Percentiles rank a stretch among this genome's conserved stretches.
phyloP scores from a whole-genome alignment of 371 early-diverging fungal species.

The Smittium culicis region DNA sequence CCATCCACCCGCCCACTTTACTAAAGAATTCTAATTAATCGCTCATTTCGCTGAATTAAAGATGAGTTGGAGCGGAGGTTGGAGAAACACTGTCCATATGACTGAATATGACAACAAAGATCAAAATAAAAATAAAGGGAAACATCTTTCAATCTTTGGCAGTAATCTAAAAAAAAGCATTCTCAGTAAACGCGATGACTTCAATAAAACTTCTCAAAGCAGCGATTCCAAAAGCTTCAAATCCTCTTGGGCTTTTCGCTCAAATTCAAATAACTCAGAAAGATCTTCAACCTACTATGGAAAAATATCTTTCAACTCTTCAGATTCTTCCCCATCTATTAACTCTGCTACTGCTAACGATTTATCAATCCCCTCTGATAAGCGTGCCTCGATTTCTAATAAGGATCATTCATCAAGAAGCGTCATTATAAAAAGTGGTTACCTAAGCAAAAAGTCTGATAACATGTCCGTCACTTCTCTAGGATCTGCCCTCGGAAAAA shows the following conservation, averaged over 20 bases:
- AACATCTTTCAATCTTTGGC: slow-evolving; percentile 7
- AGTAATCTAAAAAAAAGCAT: slow-evolving; percentile 3
- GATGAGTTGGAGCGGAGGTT: slow-evolving; percentile 9
- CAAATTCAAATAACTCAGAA: background rate
- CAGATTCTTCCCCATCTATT: too few relatives aligned
- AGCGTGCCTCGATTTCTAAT: background rate
- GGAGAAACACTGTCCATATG: background rate
- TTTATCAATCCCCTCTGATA: too few relatives aligned
- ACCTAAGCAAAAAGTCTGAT: slow-evolving; percentile 33
- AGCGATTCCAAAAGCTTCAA: background rate
- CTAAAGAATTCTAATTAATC: too few relatives aligned
- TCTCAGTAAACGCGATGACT: background rate
- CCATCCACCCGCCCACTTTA: too few relatives aligned
- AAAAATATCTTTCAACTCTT: background rate
- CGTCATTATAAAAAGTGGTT: slow-evolving; percentile 25
- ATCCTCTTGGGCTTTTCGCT: background rate
- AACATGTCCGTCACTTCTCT: slow-evolving; percentile 30
- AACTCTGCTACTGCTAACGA: background rate
- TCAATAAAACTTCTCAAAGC: background rate
- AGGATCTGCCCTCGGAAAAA: slow-evolving; percentile 39
- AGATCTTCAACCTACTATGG: background rate
- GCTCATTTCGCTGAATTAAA: background rate
- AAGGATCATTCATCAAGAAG: background rate
- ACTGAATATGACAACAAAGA: background rate
- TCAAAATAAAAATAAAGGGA: background rate